A percentile compares a stretch with the other conserved stretches of the same genome.
Evolutionary conservation across 2,329 filamentous ascomycete species (phyloP).

Genomic region (Trichoderma endophyticum): DNA sequence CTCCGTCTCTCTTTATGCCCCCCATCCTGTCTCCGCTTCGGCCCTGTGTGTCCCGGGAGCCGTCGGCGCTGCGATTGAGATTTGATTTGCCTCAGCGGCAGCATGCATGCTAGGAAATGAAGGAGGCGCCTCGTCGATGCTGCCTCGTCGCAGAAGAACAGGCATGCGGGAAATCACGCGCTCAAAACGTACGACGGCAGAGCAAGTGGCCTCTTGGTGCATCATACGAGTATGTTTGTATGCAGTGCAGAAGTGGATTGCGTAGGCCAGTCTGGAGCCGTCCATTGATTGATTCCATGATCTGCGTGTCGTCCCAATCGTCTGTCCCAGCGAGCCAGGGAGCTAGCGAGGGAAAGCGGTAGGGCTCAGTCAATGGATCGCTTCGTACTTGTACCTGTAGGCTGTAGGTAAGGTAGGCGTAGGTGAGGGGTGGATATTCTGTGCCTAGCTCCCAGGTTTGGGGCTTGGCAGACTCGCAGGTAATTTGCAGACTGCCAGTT

Average conservation of each 20-base stretch:
- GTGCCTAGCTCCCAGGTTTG: neutral
- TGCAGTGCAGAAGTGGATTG: slow-evolving; percentile 2
- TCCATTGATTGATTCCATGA: neutral
- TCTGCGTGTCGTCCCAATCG: neutral
- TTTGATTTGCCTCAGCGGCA: neutral
- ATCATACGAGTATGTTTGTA: neutral
- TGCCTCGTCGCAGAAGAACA: slow-evolving; percentile 2
- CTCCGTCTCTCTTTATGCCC: neutral
- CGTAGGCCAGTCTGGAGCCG: neutral
- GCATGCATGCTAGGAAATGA: slow-evolving; percentile 11
- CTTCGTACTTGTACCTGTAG: neutral
- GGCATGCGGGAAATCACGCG: slow-evolving; percentile 15
- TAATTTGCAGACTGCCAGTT: neutral
- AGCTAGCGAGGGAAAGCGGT: neutral
- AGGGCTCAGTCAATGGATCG: neutral
- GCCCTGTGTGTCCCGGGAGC: neutral
- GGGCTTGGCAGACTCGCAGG: neutral
- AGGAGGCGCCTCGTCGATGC: slow-evolving; percentile 9
- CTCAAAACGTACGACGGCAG: slow-evolving; percentile 11
- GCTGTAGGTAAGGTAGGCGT: neutral
- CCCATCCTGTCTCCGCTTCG: neutral
- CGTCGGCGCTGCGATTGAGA: neutral
- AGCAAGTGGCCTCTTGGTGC: neutral
- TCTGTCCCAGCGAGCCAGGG: neutral
- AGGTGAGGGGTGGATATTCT: neutral